Evolutionary conservation across 768 basidiomycete genomes (phyloP), one percentile per base, ranked within the genome.

Genomic region (Lactarius indigo): DNA sequence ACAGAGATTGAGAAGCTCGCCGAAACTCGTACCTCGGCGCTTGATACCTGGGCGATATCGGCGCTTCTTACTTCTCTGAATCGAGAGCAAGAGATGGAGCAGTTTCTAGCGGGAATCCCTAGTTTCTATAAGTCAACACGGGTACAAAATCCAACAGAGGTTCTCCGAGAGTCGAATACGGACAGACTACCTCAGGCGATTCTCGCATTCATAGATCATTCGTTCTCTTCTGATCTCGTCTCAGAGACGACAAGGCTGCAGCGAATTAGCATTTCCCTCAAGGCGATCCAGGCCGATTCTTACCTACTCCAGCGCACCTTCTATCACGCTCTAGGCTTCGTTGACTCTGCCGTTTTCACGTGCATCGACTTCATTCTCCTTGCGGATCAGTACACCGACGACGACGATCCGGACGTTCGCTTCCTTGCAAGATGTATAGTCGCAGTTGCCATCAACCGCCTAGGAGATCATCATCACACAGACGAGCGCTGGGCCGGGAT

Each of bases 91-190:
- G 56, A 66, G 4, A 20, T 66, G 60, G 55, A 57, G 37, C 33
- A 57, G 17, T 66, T 66, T 37, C 18, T 66, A n/a, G 44, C 44
- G 2, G 61, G 60, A n/a, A 26, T 66, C n/a, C 65, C 65, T 5
- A 30, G n/a, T 13, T 66, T 66, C 17, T 66, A 66, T 26, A 31
- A 17, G 7, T 66, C 65, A n/a, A 62, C 56, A 3, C 42, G n/a
- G 13, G 55, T 66, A 26, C 42, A 61, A 57, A 44, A 57, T n/a
- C 59, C 52, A 3, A 31, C 65, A 4, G 28, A 57, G 26, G 56
- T 62, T 20, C 56, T 66, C 35, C 26, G 42, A 31, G 26, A 23
- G 15, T 23, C 54, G 3, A 61, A 57, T 33, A 62, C 37, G 28
- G 17, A 57, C 28, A 23, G 18, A 62, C 17, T 61, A 2, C 64